Evolutionary conservation across 2,329 filamentous ascomycete species (phyloP), one percentile per base, ranked within the genome.

Genomic region (Chalara sp.): DNA sequence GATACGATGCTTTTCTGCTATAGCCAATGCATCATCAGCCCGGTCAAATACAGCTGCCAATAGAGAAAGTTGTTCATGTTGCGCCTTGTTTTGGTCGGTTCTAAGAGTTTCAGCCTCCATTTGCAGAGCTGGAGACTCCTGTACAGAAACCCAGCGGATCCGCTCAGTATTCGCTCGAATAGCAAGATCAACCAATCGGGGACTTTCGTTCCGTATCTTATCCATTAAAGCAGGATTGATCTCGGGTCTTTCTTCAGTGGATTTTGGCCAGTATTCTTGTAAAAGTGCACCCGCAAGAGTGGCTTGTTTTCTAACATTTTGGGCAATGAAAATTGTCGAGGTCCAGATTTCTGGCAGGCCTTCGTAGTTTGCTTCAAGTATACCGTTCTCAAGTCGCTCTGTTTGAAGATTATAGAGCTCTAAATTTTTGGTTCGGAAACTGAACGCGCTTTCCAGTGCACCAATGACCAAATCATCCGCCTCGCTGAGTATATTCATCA

Each of bases 341-440:
- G 91, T 96, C 93, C 93, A 99, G 43, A 91, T 87, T 53, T 88
- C 83, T 0, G 86, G 80, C 6, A 96, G 74, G 8, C 76, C 80
- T 21, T 83, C 76, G 62, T 89, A 91, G 43, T 80, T 79, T 12
- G 76, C 71, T 2, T 72, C 70, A 7, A 88, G 68, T 29, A 89
- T 78, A 6, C 85, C 84, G 56, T 84, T 73, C 46, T 81, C 74
- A 32, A 93, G 67, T 47, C 79, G 71, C 56, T 90, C 86, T 12
- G 78, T 71, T 13, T 78, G 75, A 5, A 96, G 76, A 2, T 89
- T 89, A 64, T 96, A 97, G 4, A 81, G 69, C 2, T 73, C 70
- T 10, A 86, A 74, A 59, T 92, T 86, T 35, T 80, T 76, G 54
- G 78, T 73, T 40, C 93, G 84, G 67, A 95, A 96, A 1, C 79